Percentiles rank a stretch among this genome's conserved stretches.
These are phyloP conservation scores for Cryptococcus sp. DNA, from an alignment of 1,284 basidiomycete genomes.

Conservation along the genomic window DNA sequence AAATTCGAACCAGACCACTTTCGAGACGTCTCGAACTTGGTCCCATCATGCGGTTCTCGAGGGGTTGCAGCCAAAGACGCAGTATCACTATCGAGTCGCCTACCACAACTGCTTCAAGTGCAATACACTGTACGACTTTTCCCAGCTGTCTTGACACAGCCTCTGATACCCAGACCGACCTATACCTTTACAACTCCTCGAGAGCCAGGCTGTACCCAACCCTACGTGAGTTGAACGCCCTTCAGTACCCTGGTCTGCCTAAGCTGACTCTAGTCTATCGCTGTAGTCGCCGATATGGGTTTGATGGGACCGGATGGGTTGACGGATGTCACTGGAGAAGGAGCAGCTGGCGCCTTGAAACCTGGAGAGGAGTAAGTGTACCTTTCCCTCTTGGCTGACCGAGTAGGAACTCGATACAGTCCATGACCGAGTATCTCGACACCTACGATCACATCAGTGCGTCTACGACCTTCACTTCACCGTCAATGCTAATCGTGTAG, in stretches of 20 bases:
- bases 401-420: conserved; percentile 30
- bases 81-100: conserved; percentile 27
- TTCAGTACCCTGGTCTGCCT: not conserved
- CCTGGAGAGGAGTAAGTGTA: conserved; percentile 19
- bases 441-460: conserved; percentile 19
- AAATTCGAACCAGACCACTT: conserved; percentile 14
- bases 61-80: conserved; percentile 20
- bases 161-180: conserved; percentile 10
- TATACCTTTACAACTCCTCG: conserved; percentile 25
- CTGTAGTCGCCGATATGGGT: conserved; percentile 29
- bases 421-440: conserved; percentile 21
- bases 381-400: not conserved
- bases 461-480: not conserved
- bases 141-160: not conserved
- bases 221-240: conserved; percentile 10
- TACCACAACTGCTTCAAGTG: conserved; percentile 14
- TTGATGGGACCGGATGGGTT: conserved; percentile 35
- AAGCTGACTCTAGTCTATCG: conserved; percentile 13
- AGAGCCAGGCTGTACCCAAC: conserved; percentile 9
- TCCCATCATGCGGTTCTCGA: conserved; percentile 19
- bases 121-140: conserved; percentile 11
- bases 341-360: conserved; percentile 12
- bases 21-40: conserved; percentile 17
- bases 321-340: conserved; percentile 20
- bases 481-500: not conserved